Base-by-base conservation (phyloP, 805 yeast genomes). In the Zygosaccharomyces gambellarensis region DNA sequence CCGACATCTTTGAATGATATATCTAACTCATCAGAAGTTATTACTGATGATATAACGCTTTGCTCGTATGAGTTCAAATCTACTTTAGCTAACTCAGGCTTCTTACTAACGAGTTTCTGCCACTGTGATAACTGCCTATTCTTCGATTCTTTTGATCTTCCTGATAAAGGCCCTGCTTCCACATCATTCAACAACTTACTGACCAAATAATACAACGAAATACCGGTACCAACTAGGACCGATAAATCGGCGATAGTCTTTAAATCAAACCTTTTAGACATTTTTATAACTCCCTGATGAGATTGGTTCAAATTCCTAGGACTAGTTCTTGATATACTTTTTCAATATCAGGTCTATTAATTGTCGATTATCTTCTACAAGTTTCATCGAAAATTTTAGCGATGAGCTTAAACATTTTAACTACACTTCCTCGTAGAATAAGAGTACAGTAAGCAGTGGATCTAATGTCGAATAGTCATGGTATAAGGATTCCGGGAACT, bases 1-100 rank as follows among this genome's bases (percentile, higher is more conserved):
- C 98, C 99, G 47, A 94, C 80, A 63, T 90, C 96, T 30, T 57
- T 75, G 65, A 94, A 94, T 10, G 80, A 73, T 3, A 85, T 85
- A 23, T 78, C 75, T 39, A 94, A 87, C 50, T 90, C 97, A 2
- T 81, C 83, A 0, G 98, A 96, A 1, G 88, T 79, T 6, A 94
- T 83, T 27, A 92, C 87, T 11, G 86, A 81, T 11, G 85, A 81
- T 49, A 94, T 70, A 1, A 94, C 78, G n/a, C 80, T 73, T 53
- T 80, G 79, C 64, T 94, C 99, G 65, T 94, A 90, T 39, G 78
- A 76, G 57, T 81, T 84, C 8, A 83, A 63, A 32, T 72, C 72
- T 47, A 76, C 70, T 5, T 64, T 72, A 27, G 76, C 70, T 30
- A 79, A 54, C 0, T 72, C 74, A 0, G 97, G 96, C 56, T 84